These are phyloP conservation scores for Spathaspora sp. DNA, from an alignment of 805 yeast genomes.

Conservation along the genomic window DNA sequence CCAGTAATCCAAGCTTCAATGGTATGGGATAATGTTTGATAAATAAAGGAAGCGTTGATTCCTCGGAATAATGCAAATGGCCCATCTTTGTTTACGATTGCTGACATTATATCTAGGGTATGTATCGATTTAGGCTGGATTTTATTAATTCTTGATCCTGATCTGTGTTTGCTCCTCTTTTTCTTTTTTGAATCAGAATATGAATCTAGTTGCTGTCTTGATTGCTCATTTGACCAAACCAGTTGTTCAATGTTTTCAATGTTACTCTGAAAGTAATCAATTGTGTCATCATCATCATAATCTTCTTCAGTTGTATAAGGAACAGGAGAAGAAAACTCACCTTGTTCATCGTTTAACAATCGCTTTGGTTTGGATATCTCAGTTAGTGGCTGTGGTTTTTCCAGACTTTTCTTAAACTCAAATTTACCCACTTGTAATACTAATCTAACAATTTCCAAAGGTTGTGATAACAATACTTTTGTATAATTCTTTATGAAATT, in stretches of 20 bases:
- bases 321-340: slow-evolving; percentile 1
- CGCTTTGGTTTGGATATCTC: slow-evolving; percentile 7
- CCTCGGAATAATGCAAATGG: slow-evolving; percentile 71
- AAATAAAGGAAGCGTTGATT: slow-evolving; percentile 73
- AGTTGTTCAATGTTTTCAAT: slow-evolving; percentile 7
- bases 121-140: slow-evolving; percentile 59
- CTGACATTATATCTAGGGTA: slow-evolving; percentile 61
- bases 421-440: slow-evolving; percentile 79
- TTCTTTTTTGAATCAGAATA: slow-evolving; percentile 3
- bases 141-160: slow-evolving; percentile 13
- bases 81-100: slow-evolving; percentile 66
- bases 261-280: slow-evolving; percentile 33
- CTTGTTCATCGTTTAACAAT: slow-evolving; percentile 12
- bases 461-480: slow-evolving; percentile 72
- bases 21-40: slow-evolving; percentile 70
- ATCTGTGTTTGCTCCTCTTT: neutral
- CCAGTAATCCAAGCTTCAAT: slow-evolving; percentile 93
- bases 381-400: slow-evolving; percentile 9
- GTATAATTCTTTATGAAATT: slow-evolving; percentile 68
- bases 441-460: slow-evolving; percentile 79
- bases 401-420: slow-evolving; percentile 16
- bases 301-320: slow-evolving; percentile 5
- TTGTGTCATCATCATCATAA: slow-evolving; percentile 21
- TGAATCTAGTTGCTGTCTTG: neutral
- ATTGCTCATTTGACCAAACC: slow-evolving; percentile 7